phyloP scores from a whole-genome alignment of 345 rosid genomes.

The Gossypium stocksii region DNA sequence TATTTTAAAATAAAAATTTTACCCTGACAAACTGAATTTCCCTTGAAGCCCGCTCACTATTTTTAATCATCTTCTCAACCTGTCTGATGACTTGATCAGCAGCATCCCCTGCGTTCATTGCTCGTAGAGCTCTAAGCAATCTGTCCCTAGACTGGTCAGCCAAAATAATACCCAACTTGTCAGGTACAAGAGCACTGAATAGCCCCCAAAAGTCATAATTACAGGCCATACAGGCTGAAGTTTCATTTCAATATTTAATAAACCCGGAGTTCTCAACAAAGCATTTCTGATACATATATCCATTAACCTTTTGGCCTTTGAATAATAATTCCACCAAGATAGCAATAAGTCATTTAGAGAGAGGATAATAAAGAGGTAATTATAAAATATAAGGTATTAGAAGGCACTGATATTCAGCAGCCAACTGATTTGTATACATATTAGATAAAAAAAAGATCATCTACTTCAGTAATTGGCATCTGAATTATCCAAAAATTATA shows the following conservation, averaged over 20 bases:
- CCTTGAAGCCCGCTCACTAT: conserved; percentile 80
- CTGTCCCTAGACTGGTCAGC: conserved; percentile 75
- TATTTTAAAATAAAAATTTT: conserved; percentile 14
- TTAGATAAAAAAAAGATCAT: not conserved
- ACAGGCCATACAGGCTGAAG: not conserved
- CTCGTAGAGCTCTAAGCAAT: conserved; percentile 69
- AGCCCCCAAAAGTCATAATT: not conserved
- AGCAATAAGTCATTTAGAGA: not conserved
- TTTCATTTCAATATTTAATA: not conserved
- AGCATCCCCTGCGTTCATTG: conserved; percentile 92
- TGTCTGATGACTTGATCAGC: conserved; percentile 94
- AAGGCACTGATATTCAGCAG: not conserved
- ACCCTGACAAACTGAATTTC: conserved; percentile 72
- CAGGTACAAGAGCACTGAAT: conserved; percentile 14
- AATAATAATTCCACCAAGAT: conserved; percentile 6
- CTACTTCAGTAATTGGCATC: not conserved
- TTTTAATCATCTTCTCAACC: conserved; percentile 79
- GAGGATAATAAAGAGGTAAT: not conserved
- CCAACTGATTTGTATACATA: not conserved
- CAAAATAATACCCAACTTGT: conserved; percentile 18
- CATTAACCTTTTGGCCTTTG: conserved; percentile 2
- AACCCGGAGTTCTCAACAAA: not conserved
- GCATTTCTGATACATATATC: not conserved
- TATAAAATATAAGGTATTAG: not conserved
- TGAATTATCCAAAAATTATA: not conserved